Evolutionary conservation across 768 basidiomycete species (phyloP), one percentile per base, ranked within the genome.

Genomic region (Calocybe indica): DNA sequence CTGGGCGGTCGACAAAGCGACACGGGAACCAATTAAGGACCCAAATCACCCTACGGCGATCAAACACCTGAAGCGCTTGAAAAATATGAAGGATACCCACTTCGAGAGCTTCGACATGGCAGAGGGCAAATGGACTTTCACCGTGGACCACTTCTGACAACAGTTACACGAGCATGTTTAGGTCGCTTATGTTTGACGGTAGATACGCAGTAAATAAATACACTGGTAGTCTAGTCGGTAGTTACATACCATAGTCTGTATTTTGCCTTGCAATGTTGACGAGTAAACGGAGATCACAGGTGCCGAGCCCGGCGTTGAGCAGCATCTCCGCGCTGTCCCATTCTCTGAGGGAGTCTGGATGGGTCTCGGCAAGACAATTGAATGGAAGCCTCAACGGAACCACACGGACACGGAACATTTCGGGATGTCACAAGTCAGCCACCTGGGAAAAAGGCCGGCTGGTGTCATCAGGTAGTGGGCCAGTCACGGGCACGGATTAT

Each of bases 61-160:
- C 35, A 84, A 83, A 54, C 83, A 90, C 56, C 53, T 93, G 58
- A 91, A 88, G 67, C 78, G 87, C 53, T 69, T 97, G 63, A 83
- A 83, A 72, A 76, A 73, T 45, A 92, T 94, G 78, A 83, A 84
- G 62, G 84, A 87, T 46, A 97, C 94, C 36, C 78, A 78, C 41
- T 97, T 93, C 58, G 83, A 88, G 61, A 69, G 68, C 58, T 98
- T 88, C 63, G 85, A 92, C 49, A 74, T 82, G 46, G 72, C 72
- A 56, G 81, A 83, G 57, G 96, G 96, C 44, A 84, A 79, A 65
- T 97, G 95, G 95, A 86, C 82, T 43, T 98, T 99, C 69, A 82
- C 75, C 30, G 96, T 98, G 52, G 84, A 92, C 61, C 92, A 95
- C 70, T 99, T 97, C 73, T 91, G 66, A 76, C 37, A 31, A 22